phyloP scores from a whole-genome alignment of 495 filamentous ascomycete species.

The Delitschia confertaspora region DNA sequence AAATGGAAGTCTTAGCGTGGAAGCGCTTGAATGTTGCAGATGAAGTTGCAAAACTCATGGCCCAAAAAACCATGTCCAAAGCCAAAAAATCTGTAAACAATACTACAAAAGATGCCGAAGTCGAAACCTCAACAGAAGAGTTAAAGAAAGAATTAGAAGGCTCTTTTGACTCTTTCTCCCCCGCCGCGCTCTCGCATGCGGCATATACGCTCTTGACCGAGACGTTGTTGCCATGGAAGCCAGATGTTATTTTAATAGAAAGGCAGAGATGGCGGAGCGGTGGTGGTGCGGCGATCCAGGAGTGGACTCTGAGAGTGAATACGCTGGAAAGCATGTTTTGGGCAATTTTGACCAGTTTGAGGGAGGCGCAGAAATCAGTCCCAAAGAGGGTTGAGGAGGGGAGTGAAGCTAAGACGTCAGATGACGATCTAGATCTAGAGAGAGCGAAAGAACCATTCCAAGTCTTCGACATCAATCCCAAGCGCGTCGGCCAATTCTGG shows the following conservation, averaged over 20 bases:
- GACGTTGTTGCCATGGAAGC: conserved; percentile 44
- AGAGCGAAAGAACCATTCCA: conserved; percentile 1
- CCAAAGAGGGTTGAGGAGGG: too few relatives aligned
- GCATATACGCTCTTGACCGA: conserved; percentile 53
- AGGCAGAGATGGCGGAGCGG: conserved; percentile 75
- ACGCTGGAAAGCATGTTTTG: conserved; percentile 85
- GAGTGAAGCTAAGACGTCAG: too few relatives aligned
- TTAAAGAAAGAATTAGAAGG: too few relatives aligned
- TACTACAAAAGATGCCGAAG: too few relatives aligned
- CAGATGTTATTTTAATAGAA: conserved; percentile 76
- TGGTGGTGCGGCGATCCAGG: conserved; percentile 55
- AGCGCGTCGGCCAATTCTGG: conserved; percentile 34
- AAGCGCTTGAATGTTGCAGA: conserved; percentile 18
- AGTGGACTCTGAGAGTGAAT: conserved; percentile 89
- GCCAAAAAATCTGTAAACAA: too few relatives aligned
- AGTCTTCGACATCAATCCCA: conserved; percentile 29
- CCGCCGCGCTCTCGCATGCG: conserved; percentile 46
- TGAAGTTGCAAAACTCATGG: conserved; percentile 3
- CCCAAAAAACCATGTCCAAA: too few relatives aligned
- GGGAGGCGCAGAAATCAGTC: conserved; percentile 24
- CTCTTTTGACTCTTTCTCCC: conserved; percentile 44
- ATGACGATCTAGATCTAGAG: too few relatives aligned
- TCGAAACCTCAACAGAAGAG: too few relatives aligned
- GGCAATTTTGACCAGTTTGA: conserved; percentile 57
- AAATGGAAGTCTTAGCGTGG: conserved; percentile 18